Conservation (phyloP, 2,329 filamentous ascomycete genomes). For the Ophiostoma australiae region DNA sequence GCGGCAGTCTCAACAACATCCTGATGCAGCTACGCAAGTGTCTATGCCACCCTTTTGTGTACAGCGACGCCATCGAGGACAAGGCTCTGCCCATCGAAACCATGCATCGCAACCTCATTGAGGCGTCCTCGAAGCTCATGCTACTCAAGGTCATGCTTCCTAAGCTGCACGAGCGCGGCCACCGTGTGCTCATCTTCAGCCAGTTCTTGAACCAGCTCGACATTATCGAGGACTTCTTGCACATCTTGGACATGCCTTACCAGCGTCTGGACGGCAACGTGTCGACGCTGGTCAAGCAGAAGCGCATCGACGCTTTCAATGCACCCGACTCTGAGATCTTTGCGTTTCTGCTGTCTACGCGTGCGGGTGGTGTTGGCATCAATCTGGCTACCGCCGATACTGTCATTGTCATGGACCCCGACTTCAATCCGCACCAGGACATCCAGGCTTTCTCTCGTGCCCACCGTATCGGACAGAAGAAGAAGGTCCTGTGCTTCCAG, state of each 20-base stretch:
- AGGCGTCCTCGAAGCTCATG: slow-evolving; percentile 85
- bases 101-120: slow-evolving; percentile 75
- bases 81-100: slow-evolving; percentile 55
- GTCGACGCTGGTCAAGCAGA: slow-evolving; percentile 80
- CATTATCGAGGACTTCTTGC: slow-evolving; percentile 87
- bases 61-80: slow-evolving; percentile 86
- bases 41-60: slow-evolving; percentile 93
- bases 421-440: slow-evolving; percentile 98
- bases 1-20: slow-evolving; percentile 85
- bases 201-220: slow-evolving; percentile 88
- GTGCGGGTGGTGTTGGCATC: slow-evolving; percentile 93
- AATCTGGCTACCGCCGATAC: slow-evolving; percentile 96
- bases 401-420: slow-evolving; percentile 93
- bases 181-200: slow-evolving; percentile 91
- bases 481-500: slow-evolving; percentile 93
- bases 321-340: slow-evolving; percentile 76
- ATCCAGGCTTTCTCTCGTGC: slow-evolving; percentile 91
- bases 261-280: slow-evolving; percentile 83
- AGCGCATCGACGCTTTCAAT: slow-evolving; percentile 90
- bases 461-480: slow-evolving; percentile 92
- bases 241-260: slow-evolving; percentile 65
- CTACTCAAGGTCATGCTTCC: slow-evolving; percentile 81
- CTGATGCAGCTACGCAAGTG: slow-evolving; percentile 92
- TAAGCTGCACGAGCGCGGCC: slow-evolving; percentile 76
- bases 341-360: slow-evolving; percentile 86